phyloP scores from a whole-genome alignment of 2,329 filamentous ascomycete genomes.

The Hymenoscyphus albidus region DNA sequence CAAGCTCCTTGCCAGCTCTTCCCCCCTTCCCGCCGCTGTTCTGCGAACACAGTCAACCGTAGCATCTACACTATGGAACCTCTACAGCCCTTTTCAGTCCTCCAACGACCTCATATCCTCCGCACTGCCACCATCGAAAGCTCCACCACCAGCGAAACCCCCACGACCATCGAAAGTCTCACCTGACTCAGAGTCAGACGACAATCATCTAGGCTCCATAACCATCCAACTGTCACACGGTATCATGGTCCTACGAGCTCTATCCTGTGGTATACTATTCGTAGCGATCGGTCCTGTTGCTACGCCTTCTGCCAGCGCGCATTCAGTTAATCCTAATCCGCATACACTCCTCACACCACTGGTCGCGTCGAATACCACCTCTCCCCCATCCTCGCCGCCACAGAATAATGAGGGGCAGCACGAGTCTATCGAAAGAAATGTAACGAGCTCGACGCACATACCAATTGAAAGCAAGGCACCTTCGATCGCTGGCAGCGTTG shows the following conservation, averaged over 20 bases:
- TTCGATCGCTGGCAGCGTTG: conserved; percentile 31
- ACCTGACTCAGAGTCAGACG: conserved; percentile 1
- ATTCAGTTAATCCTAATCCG: conserved; percentile 6
- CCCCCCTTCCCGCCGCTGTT: conserved; percentile 49
- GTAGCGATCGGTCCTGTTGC: conserved; percentile 51
- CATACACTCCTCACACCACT: conserved; percentile 12
- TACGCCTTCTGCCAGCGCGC: conserved; percentile 25
- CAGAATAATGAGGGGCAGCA: conserved; percentile 14
- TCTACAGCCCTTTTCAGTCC: conserved; percentile 47
- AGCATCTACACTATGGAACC: conserved; percentile 57
- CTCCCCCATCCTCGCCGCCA: conserved; percentile 24
- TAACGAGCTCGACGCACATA: conserved; percentile 10
- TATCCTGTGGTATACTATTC: conserved; percentile 58
- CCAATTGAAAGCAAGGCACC: conserved; percentile 32
- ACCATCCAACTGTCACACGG: conserved; percentile 51
- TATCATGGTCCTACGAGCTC: conserved; percentile 53
- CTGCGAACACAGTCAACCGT: conserved; percentile 62
- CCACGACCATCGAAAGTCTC: no score
- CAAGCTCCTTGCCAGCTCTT: conserved; percentile 61
- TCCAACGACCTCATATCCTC: conserved; percentile 39
- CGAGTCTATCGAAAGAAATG: conserved; percentile 2
- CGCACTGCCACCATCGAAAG: conserved; percentile 35
- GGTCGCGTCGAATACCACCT: conserved; percentile 15
- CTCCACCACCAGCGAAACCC: conserved; percentile 19
- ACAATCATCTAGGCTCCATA: conserved; percentile 27